Evolutionary conservation across 2,329 filamentous ascomycete species (phyloP), one percentile per base, ranked within the genome.

Genomic region (Gaeumannomyces tritici): DNA sequence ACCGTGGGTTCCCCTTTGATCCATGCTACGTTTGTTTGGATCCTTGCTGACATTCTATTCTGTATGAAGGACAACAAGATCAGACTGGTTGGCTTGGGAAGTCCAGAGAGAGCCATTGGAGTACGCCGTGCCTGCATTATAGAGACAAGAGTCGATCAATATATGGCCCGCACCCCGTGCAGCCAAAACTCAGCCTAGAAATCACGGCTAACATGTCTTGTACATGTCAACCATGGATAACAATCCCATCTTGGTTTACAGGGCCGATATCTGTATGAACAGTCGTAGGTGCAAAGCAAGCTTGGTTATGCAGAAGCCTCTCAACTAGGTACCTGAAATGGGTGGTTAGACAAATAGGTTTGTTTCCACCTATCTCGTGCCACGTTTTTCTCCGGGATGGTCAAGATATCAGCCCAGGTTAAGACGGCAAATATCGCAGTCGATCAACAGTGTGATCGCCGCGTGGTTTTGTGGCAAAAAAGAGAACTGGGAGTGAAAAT

Each of bases 41-140:
- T 4, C 4, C 21, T 27, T 13, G 27, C 57, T 24, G 51, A 28
- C 47, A n/a, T 9, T 64, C 72, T 76, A 70, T 76, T 68, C 62
- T 51, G 13, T 47, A 26, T 21, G n/a, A n/a, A 24, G 90, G 69
- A 99, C 95, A 62, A 98, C 95, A 64, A 87, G 91, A 73, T 96
- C 92, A 67, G 95, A 99, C 75, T 99, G 95, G 95, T 79, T 99
- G 70, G 93, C 93, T 63, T 99, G 95, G 95, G 95, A 99, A 74
- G 81, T 82, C 24, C 86, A 89, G 72, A 83, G 90, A 71, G 81
- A 86, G 66, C 83, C 88, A 21, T 68, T 89, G 65, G 89, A 93
- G 72, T 77, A 80, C 65, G 86, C 88, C 11, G 80, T 88, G 64
- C 80, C 85, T 67, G 86, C 85, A 29, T 78, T 89, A 71, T 84